Evolutionary conservation across 441 rosid species (phyloP).

Genomic region (Theobroma grandiflorum): DNA sequence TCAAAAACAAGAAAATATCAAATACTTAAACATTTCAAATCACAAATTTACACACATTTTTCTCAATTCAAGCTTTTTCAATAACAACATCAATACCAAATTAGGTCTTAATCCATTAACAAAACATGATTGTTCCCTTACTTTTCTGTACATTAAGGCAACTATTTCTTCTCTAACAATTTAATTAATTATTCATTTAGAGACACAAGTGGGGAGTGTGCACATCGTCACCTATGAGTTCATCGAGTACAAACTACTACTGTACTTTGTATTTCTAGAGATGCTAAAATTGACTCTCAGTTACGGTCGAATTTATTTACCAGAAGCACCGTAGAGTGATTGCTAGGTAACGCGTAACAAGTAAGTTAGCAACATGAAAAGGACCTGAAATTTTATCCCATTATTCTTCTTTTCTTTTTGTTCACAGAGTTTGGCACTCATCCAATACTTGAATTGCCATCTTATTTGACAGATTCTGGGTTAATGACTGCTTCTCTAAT

Average conservation of each 20-base stretch:
- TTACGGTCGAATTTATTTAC: too few relatives aligned
- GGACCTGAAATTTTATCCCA: not conserved
- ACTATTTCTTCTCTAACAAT: not conserved
- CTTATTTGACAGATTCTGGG: slow-evolving; percentile 16
- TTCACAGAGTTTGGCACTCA: not conserved
- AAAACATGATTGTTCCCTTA: not conserved
- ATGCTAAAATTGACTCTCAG: too few relatives aligned
- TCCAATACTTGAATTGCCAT: slow-evolving; percentile 11
- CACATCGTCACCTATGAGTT: not conserved
- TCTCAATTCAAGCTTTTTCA: too few relatives aligned
- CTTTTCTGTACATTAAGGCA: not conserved
- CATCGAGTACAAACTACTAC: too few relatives aligned
- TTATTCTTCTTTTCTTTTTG: too few relatives aligned
- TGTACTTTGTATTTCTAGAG: too few relatives aligned
- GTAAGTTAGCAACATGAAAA: slow-evolving; percentile 11
- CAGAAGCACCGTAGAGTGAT: too few relatives aligned
- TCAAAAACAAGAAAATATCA: too few relatives aligned
- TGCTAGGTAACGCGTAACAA: not conserved
- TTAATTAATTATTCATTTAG: not conserved
- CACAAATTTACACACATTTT: too few relatives aligned
- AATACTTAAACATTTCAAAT: too few relatives aligned
- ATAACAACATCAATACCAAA: too few relatives aligned
- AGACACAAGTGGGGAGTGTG: not conserved
- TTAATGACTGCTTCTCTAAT: not conserved
- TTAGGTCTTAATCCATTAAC: not conserved